Evolutionary conservation across 495 filamentous ascomycete genomes (phyloP).

Genomic region (Tuber calosporum): DNA sequence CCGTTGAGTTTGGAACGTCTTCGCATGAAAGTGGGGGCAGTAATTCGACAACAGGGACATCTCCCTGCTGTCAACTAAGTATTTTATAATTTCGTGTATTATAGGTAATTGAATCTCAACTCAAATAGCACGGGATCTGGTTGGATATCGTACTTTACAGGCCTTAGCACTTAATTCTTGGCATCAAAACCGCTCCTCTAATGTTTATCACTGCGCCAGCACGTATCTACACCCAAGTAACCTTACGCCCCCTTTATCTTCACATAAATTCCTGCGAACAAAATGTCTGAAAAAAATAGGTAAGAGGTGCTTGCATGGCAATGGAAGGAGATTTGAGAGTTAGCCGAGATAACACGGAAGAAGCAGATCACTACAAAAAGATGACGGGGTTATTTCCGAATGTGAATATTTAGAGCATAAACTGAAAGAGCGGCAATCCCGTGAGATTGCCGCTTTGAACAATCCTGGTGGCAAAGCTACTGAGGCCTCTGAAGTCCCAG

Average conservation of each 20-base stretch:
- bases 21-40: too few relatives aligned
- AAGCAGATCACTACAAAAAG: conserved; percentile 91
- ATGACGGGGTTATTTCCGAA: conserved; percentile 87
- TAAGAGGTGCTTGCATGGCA: conserved; percentile 73
- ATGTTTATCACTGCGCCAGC: background rate
- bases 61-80: too few relatives aligned
- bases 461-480: conserved; percentile 30
- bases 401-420: conserved; percentile 65
- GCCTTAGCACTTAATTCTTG: too few relatives aligned
- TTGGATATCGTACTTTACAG: too few relatives aligned
- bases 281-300: conserved; percentile 42
- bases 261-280: background rate
- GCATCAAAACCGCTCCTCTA: too few relatives aligned
- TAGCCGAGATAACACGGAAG: conserved; percentile 83
- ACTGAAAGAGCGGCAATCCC: conserved; percentile 59
- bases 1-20: too few relatives aligned
- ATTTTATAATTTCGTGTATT: too few relatives aligned
- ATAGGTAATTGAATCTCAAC: too few relatives aligned
- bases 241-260: background rate
- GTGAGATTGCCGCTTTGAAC: conserved; percentile 57
- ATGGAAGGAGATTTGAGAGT: conserved; percentile 78
- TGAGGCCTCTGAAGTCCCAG: conserved; percentile 14
- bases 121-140: too few relatives aligned
- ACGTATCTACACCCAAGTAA: background rate
- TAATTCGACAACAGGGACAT: too few relatives aligned